phyloP scores from a whole-genome alignment of 2,329 filamentous ascomycete species.

The Colletotrichum australisinense region DNA sequence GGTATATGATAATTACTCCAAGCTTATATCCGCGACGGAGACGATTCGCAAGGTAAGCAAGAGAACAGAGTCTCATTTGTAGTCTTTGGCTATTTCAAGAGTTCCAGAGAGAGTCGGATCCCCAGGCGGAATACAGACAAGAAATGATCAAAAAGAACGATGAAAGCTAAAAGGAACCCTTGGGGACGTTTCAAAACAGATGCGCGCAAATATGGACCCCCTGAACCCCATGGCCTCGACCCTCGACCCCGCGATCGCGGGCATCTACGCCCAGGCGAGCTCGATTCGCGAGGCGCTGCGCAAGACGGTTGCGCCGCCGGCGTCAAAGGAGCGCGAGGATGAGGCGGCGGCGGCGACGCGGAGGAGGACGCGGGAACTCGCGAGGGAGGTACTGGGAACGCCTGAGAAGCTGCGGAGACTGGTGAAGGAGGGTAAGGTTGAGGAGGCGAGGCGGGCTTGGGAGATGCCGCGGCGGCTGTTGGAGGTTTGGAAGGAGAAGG shows the following conservation, averaged over 20 bases:
- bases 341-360: constrained; percentile 48
- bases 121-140: not conserved
- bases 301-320: constrained; percentile 58
- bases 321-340: constrained; percentile 50
- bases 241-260: constrained; percentile 77
- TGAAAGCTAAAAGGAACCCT: not conserved
- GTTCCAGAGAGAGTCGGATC: no score
- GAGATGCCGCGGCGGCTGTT: constrained; percentile 63
- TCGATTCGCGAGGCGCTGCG: constrained; percentile 65
- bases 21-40: constrained; percentile 95
- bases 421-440: constrained; percentile 67
- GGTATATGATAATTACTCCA: constrained; percentile 98
- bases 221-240: constrained; percentile 79
- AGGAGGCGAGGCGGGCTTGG: constrained; percentile 71
- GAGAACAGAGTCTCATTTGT: not conserved
- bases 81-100: not conserved
- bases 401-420: constrained; percentile 70
- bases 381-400: constrained; percentile 70
- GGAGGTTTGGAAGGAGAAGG: constrained; percentile 64
- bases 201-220: constrained; percentile 85
- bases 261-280: constrained; percentile 74
- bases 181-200: constrained; percentile 53
- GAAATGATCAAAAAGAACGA: not conserved
- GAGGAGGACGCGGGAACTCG: constrained; percentile 64
- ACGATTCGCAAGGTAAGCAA: constrained; percentile 81